These are phyloP conservation scores for Rhamnella rubrinervis DNA, from an alignment of 331 rosid species.

Conservation along the genomic window DNA sequence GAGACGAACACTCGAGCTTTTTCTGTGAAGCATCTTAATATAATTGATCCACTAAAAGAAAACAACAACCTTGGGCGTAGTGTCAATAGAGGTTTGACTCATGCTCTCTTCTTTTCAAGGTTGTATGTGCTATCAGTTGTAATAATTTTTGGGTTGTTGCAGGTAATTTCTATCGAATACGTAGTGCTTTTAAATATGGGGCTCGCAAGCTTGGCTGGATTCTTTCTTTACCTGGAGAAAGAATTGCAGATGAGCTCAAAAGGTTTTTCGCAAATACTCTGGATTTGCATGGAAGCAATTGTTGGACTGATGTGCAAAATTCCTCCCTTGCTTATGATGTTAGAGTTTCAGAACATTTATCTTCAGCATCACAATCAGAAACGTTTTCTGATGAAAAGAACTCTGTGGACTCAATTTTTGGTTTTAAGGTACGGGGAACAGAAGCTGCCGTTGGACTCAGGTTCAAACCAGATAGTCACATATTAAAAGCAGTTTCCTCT, in stretches of 20 bases:
- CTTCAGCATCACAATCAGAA: conserved; percentile 11
- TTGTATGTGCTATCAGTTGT: background rate
- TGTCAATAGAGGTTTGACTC: conserved; percentile 55
- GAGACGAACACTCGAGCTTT: conserved; percentile 54
- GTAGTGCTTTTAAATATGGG: conserved; percentile 84
- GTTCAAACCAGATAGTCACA: conserved; percentile 30
- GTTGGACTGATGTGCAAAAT: conserved; percentile 33
- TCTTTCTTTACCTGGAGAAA: conserved; percentile 59
- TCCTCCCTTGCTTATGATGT: conserved; percentile 11
- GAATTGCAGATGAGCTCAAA: conserved; percentile 57
- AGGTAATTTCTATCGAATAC: conserved; percentile 82
- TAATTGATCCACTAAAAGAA: conserved; percentile 84
- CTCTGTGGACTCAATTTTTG: conserved; percentile 26
- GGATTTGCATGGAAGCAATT: conserved; percentile 58
- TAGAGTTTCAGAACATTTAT: conserved; percentile 23
- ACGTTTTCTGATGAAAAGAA: conserved; percentile 25
- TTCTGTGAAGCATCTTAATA: conserved; percentile 75
- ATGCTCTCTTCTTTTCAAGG: background rate
- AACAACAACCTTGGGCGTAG: conserved; percentile 94
- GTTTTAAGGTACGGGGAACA: conserved; percentile 25
- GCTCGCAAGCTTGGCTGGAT: conserved; percentile 83
- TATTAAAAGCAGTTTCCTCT: conserved; percentile 27
- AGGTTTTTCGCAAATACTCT: conserved; percentile 62
- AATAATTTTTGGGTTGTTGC: conserved; percentile 32
- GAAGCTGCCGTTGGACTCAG: conserved; percentile 26